A percentile compares a stretch with the other conserved stretches of the same genome.
Conservation (phyloP, 768 basidiomycete species). For the Termitomyces sp. region DNA sequence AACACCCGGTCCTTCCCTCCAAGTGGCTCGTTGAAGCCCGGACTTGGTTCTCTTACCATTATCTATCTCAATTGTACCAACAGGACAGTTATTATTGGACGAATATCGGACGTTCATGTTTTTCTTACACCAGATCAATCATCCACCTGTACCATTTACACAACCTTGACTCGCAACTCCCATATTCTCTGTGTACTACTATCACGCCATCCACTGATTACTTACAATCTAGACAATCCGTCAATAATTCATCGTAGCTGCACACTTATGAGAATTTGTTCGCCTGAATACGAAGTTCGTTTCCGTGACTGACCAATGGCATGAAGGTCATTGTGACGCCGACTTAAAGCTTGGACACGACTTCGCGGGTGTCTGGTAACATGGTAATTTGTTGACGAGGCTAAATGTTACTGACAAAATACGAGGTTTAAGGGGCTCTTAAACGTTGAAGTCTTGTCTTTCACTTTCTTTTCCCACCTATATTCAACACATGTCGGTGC, state of each 20-base stretch:
- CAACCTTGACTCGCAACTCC: background rate
- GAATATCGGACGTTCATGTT: background rate
- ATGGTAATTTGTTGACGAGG: background rate
- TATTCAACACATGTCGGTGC: background rate
- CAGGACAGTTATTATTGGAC: background rate
- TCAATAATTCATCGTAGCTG: background rate
- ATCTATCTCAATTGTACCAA: background rate
- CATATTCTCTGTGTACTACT: background rate
- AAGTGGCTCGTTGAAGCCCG: background rate
- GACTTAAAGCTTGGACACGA: background rate
- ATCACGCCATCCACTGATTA: background rate
- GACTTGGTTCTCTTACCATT: background rate
- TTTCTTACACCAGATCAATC: background rate
- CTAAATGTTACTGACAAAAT: background rate
- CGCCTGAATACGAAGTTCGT: background rate
- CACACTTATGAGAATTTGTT: background rate
- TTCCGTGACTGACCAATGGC: background rate
- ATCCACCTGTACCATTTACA: background rate
- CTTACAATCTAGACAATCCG: background rate
- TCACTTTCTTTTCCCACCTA: background rate
- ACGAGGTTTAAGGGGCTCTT: background rate
- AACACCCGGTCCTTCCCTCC: background rate
- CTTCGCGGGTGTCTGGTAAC: background rate
- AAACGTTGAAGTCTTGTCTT: background rate
- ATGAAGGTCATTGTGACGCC: background rate